Evolutionary conservation across 257 asterid species (phyloP).

Genomic region (Fraxinus anomala): DNA sequence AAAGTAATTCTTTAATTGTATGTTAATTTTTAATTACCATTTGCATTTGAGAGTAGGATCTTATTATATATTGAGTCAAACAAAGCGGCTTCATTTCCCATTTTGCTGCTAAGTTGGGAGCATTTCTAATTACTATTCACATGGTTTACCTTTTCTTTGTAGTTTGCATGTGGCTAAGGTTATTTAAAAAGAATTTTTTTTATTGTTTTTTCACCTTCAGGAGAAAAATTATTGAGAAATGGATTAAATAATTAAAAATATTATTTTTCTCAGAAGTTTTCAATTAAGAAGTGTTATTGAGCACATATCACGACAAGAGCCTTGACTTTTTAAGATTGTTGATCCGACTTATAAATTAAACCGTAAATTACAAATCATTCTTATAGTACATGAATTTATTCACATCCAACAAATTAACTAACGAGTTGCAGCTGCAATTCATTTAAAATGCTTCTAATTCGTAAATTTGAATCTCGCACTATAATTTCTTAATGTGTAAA

Average conservation of each 20-base stretch:
- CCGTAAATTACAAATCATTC: neutral
- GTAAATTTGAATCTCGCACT: neutral
- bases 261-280: neutral
- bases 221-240: neutral
- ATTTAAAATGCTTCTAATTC: neutral
- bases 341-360: neutral
- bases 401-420: neutral
- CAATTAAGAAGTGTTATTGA: neutral
- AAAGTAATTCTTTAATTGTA: neutral
- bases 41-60: neutral
- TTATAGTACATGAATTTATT: neutral
- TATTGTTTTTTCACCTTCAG: neutral
- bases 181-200: neutral
- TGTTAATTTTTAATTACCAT: neutral
- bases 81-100: conserved; percentile 26
- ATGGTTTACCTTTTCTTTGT: conserved; percentile 32
- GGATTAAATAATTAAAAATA: neutral
- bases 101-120: conserved; percentile 20
- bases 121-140: conserved; percentile 36
- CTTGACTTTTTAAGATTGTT: neutral
- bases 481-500: neutral
- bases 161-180: conserved; percentile 33
- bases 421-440: neutral
- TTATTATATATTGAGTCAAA: conserved; percentile 1
- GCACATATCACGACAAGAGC: neutral